Base-by-base conservation (phyloP, 495 filamentous ascomycete species). In the Ramalina peruviana region DNA sequence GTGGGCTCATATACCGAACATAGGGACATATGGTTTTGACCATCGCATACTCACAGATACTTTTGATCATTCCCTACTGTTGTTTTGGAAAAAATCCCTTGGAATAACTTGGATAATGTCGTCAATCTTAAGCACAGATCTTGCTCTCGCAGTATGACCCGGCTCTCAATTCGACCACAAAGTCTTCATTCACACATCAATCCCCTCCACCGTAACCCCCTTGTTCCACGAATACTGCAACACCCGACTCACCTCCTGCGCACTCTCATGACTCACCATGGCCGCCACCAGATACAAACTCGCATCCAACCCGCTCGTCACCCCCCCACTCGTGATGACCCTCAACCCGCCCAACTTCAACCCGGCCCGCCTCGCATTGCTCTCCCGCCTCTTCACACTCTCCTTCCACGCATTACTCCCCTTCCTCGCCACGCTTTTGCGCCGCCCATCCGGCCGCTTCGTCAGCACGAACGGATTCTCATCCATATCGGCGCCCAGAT, bases 231-330 rank as follows among this genome's bases (percentile, higher is more conserved):
- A 69, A 65, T 83, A 75, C 68, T 87, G 82, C 71, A 86, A 74
- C 40, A 77, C 30, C 43, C 76, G 69, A 26, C 81, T 78, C 40
- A 83, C 79, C 67, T 86, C 80, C 23, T 77, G 70, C 21, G 83
- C 82, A 40, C 73, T 66, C 19, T 85, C 82, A 53, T 80, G 70
- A 12, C 71, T 74, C 19, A 86, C 80, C 61, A 89, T 67, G 47
- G 79, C 78, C 65, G 76, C 81, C 43, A 90, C 81, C 56, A 93
- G 67, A 67, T 88, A 86, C 65, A 88, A 65, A 50, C 77, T 67
- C 17, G 84, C 86, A 70, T 93, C 86, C 27, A 90, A 65, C 52
- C 86, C 86, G 60, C 80, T 78, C 53, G 79, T 81, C 46, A 86
- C 69, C 43, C 86, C 86, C 48, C 85, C 84, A 61, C 72, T 73